Evolutionary conservation across 164 flowering plant species (phyloP).

Genomic region (Nelumbo lutea): DNA sequence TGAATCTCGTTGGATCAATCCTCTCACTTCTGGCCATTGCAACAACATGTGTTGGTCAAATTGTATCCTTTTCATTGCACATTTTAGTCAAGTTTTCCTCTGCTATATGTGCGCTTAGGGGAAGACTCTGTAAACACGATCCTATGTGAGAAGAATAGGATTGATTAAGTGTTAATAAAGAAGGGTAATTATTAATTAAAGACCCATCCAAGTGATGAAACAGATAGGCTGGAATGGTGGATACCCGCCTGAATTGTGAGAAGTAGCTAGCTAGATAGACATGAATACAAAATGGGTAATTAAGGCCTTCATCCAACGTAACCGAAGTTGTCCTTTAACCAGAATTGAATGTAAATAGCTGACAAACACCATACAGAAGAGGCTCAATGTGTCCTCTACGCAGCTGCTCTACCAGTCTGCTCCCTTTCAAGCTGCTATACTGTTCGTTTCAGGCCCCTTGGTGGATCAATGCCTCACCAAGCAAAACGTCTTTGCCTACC

Average conservation of each 20-base stretch:
- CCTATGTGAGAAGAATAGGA: too few species aligned
- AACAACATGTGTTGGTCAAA: conserved; percentile 97
- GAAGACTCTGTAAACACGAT: too few species aligned
- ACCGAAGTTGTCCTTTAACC: conserved; percentile 34
- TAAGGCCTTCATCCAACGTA: too few species aligned
- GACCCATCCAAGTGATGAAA: too few species aligned
- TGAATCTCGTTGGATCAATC: conserved; percentile 77
- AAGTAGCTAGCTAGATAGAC: too few species aligned
- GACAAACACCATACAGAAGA: conserved; percentile 96
- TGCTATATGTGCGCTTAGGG: not conserved
- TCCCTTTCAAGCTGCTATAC: conserved; percentile 93
- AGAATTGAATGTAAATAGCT: conserved; percentile 39
- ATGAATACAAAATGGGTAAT: too few species aligned
- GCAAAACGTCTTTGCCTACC: conserved; percentile 75
- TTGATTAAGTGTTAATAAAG: too few species aligned
- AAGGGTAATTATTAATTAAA: too few species aligned
- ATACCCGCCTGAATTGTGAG: too few species aligned
- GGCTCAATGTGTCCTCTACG: conserved; percentile 81
- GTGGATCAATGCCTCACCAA: conserved; percentile 84
- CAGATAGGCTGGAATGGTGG: too few species aligned
- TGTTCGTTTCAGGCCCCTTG: conserved; percentile 87
- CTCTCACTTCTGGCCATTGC: conserved; percentile 85
- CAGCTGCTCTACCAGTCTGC: conserved; percentile 95
- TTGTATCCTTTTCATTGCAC: conserved; percentile 56
- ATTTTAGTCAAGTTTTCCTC: not conserved